Evolutionary conservation across 164 flowering plant genomes (phyloP).

Genomic region (Liriodendron chinense): DNA sequence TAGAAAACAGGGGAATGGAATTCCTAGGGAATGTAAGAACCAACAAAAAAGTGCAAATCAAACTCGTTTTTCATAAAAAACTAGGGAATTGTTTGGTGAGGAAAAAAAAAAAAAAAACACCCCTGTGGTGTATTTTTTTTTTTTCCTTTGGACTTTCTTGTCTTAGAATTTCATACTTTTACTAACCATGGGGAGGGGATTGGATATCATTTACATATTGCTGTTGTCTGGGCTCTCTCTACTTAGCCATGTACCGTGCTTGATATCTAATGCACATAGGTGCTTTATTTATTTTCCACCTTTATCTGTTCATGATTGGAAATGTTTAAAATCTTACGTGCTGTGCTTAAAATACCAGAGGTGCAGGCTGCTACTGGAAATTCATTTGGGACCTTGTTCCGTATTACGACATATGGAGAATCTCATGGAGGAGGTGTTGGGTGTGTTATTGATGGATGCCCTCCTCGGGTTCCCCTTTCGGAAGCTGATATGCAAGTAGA

Average conservation of each 20-base stretch:
- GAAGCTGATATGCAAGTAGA: conserved; percentile 89
- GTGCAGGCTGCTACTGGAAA: conserved; percentile 75
- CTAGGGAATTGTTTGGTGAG: too few species aligned
- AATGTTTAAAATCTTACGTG: conserved; percentile 2
- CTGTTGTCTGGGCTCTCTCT: neutral
- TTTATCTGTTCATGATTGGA: neutral
- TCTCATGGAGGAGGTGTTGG: conserved; percentile 99
- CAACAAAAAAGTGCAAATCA: too few species aligned
- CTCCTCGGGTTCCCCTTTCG: conserved; percentile 77
- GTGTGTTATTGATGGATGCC: conserved; percentile 94
- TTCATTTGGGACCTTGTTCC: conserved; percentile 68
- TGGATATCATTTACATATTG: neutral
- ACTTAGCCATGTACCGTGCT: neutral
- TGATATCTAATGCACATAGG: neutral
- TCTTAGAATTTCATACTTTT: neutral
- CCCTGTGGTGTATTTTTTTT: too few species aligned
- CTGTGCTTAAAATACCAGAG: conserved; percentile 34
- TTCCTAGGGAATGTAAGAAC: too few species aligned
- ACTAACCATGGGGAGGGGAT: neutral
- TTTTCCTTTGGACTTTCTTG: neutral
- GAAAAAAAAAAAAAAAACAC: too few species aligned
- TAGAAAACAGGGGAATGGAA: too few species aligned
- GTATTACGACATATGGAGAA: conserved; percentile 95
- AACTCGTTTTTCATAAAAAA: too few species aligned
- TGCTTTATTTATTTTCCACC: neutral